These are phyloP conservation scores for Chaetomiaceae sp. DNA, from an alignment of 2,329 filamentous ascomycete species.

Conservation along the genomic window DNA sequence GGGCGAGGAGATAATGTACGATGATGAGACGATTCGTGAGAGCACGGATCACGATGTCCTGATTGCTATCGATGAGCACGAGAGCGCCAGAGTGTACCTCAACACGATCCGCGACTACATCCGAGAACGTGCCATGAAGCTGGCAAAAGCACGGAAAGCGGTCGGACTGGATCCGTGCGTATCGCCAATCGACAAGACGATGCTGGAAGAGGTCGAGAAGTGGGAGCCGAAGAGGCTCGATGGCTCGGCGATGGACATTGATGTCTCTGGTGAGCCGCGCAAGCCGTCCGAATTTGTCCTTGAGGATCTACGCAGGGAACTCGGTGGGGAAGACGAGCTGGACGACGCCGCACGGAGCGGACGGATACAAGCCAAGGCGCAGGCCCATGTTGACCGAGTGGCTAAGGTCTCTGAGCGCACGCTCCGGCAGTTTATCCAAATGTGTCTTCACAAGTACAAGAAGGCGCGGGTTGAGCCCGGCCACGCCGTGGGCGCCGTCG, in stretches of 20 bases:
- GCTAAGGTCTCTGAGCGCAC: slow-evolving; percentile 78
- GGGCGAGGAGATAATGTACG: slow-evolving; percentile 60
- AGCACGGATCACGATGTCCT: slow-evolving; percentile 45
- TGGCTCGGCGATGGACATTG: slow-evolving; percentile 19
- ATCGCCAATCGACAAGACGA: slow-evolving; percentile 26
- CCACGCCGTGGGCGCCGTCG: slow-evolving; percentile 91
- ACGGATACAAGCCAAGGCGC: slow-evolving; percentile 7
- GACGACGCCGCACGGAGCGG: slow-evolving; percentile 33
- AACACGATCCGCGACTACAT: slow-evolving; percentile 73
- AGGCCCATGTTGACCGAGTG: slow-evolving; percentile 59
- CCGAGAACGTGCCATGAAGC: slow-evolving; percentile 53
- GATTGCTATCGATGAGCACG: slow-evolving; percentile 68
- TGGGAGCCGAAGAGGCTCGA: slow-evolving; percentile 14
- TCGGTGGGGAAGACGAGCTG: slow-evolving; percentile 6
- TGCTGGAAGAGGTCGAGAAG: slow-evolving; percentile 25
- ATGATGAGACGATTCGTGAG: slow-evolving; percentile 43
- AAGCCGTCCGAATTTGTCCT: slow-evolving; percentile 12
- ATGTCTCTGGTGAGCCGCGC: slow-evolving; percentile 11
- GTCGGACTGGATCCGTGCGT: slow-evolving; percentile 45
- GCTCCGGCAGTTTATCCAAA: slow-evolving; percentile 68
- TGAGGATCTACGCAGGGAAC: slow-evolving; percentile 10
- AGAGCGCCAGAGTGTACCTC: slow-evolving; percentile 79
- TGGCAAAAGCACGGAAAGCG: slow-evolving; percentile 50
- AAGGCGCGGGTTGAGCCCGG: slow-evolving; percentile 90
- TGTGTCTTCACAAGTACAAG: slow-evolving; percentile 86